These are phyloP conservation scores for Candida mesenterica DNA, from an alignment of 1,139 yeast species.

Conservation along the genomic window DNA sequence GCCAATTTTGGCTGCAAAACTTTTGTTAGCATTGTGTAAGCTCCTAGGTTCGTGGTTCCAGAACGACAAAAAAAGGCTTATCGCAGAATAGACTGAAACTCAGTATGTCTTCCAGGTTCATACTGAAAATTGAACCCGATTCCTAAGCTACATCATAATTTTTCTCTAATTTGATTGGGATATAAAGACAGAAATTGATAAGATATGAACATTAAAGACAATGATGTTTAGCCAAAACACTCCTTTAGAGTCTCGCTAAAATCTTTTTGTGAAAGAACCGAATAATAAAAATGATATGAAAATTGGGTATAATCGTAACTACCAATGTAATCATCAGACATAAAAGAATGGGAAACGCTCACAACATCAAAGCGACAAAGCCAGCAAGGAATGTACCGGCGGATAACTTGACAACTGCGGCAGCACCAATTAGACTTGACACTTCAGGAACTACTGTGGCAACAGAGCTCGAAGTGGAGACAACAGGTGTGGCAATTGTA, in stretches of 20 bases:
- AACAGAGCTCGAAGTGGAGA: conserved; percentile 5
- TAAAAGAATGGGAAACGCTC: too few relatives aligned
- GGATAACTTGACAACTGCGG: conserved; percentile 9
- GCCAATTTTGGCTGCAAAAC: conserved; percentile 4
- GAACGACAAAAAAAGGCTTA: too few relatives aligned
- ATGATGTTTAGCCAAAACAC: neutral
- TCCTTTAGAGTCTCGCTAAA: neutral
- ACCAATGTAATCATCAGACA: too few relatives aligned
- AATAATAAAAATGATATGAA: neutral
- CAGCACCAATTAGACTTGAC: conserved; percentile 8
- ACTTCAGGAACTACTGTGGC: conserved; percentile 5
- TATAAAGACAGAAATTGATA: too few relatives aligned
- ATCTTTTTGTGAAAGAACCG: neutral
- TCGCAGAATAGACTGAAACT: too few relatives aligned
- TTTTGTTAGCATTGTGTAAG: too few relatives aligned
- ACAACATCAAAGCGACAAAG: conserved; percentile 11
- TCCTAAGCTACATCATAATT: too few relatives aligned
- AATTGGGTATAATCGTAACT: neutral
- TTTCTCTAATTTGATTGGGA: too few relatives aligned
- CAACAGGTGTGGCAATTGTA: neutral
- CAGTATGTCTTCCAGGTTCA: too few relatives aligned
- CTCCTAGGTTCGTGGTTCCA: too few relatives aligned
- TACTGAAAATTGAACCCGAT: too few relatives aligned
- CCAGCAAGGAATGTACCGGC: conserved; percentile 11
- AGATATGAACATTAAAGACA: too few relatives aligned